phyloP scores from a whole-genome alignment of 148 eudicot species.

The Camellia japonica region DNA sequence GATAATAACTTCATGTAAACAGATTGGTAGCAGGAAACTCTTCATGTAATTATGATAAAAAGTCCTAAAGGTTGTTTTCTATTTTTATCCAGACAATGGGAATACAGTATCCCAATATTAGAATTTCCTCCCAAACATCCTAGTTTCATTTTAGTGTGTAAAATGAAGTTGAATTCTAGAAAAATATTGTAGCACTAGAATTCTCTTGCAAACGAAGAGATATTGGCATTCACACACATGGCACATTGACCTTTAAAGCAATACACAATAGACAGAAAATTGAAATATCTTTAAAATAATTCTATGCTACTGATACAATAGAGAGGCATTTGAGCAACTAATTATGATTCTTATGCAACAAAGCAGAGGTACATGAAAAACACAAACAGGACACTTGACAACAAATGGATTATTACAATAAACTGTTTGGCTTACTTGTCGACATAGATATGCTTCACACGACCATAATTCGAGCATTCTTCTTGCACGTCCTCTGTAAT shows the following conservation, averaged over 20 bases:
- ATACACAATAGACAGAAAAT: not conserved
- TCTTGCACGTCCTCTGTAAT: constrained; percentile 78
- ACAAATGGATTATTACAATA: not conserved
- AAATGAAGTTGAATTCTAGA: too few species aligned
- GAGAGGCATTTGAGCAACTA: not conserved
- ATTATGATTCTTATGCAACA: not conserved
- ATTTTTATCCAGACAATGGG: too few species aligned
- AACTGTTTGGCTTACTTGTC: constrained; percentile 56
- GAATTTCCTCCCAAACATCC: too few species aligned
- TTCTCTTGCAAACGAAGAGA: not conserved
- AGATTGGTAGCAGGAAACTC: too few species aligned
- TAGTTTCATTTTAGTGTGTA: too few species aligned
- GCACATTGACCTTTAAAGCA: not conserved
- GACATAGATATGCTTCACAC: constrained; percentile 66
- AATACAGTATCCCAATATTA: too few species aligned
- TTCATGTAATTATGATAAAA: too few species aligned
- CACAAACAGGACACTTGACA: not conserved
- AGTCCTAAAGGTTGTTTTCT: too few species aligned
- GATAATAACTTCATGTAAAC: too few species aligned
- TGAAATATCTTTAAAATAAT: not conserved
- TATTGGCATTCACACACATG: not conserved
- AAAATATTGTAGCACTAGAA: constrained; percentile 31
- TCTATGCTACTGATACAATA: not conserved
- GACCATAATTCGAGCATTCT: constrained; percentile 80
- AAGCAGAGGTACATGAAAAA: not conserved